Percentiles rank a stretch among this genome's conserved stretches.
phyloP scores from a whole-genome alignment of 2,329 filamentous ascomycete genomes.

The Sclerotinia glacialis region DNA sequence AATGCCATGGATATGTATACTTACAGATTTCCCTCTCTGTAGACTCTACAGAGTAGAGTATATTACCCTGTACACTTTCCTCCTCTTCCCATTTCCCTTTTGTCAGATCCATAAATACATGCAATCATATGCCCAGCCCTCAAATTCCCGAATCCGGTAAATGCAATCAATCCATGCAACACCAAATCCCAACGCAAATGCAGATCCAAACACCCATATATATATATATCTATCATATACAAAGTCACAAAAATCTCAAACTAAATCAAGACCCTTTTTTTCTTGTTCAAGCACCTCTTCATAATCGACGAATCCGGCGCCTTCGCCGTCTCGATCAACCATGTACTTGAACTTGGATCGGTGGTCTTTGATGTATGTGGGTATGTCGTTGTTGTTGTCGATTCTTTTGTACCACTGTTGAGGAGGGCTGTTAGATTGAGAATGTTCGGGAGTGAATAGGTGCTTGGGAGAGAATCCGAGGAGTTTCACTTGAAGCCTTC shows the following conservation, averaged over 20 bases:
- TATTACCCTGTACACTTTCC: too few relatives aligned
- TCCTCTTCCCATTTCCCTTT: neutral
- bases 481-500: neutral
- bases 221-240: neutral
- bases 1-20: neutral
- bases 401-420: slow-evolving; percentile 39
- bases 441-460: neutral
- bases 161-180: neutral
- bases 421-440: neutral
- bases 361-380: slow-evolving; percentile 41
- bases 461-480: neutral
- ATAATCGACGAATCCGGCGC: slow-evolving; percentile 31
- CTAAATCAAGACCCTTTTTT: neutral
- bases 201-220: neutral
- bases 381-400: slow-evolving; percentile 44
- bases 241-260: neutral
- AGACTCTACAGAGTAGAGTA: too few relatives aligned
- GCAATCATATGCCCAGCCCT: neutral
- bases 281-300: slow-evolving; percentile 5
- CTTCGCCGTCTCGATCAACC: slow-evolving; percentile 30
- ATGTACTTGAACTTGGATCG: slow-evolving; percentile 29
- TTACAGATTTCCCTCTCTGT: neutral
- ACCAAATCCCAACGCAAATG: neutral
- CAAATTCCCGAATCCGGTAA: neutral
- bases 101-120: neutral